Conservation (phyloP, 257 asterid species). For the Ocimum tenuiflorum region DNA sequence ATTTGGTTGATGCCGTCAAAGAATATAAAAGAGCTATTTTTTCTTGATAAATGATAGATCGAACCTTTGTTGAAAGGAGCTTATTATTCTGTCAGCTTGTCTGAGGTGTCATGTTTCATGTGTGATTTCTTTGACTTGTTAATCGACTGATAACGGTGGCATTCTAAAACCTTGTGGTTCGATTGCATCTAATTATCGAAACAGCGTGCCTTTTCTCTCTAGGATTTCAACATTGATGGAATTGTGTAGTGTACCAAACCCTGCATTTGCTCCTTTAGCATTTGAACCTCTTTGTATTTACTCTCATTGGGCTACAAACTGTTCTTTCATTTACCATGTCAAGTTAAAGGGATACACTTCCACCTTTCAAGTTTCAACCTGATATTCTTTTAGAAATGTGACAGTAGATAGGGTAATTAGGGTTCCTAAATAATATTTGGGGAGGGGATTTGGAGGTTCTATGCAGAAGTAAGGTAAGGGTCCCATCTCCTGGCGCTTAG, state of each 20-base stretch:
- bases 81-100: background rate
- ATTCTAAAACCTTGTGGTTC: background rate
- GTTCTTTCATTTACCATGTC: background rate
- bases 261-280: background rate
- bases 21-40: background rate
- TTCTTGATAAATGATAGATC: background rate
- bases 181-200: background rate
- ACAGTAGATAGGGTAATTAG: too few species aligned
- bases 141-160: background rate
- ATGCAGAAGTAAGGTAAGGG: background rate
- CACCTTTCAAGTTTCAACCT: background rate
- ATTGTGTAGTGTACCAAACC: background rate
- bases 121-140: background rate
- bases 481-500: background rate
- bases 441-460: background rate
- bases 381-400: background rate
- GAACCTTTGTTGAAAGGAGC: background rate
- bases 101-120: background rate
- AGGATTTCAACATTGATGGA: conserved; percentile 1
- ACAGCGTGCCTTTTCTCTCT: background rate
- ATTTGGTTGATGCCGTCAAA: background rate
- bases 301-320: background rate
- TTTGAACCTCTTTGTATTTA: background rate
- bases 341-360: background rate
- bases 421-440: background rate